These are phyloP conservation scores for Scleroderma citrinum DNA, from an alignment of 768 basidiomycete genomes.

Conservation along the genomic window DNA sequence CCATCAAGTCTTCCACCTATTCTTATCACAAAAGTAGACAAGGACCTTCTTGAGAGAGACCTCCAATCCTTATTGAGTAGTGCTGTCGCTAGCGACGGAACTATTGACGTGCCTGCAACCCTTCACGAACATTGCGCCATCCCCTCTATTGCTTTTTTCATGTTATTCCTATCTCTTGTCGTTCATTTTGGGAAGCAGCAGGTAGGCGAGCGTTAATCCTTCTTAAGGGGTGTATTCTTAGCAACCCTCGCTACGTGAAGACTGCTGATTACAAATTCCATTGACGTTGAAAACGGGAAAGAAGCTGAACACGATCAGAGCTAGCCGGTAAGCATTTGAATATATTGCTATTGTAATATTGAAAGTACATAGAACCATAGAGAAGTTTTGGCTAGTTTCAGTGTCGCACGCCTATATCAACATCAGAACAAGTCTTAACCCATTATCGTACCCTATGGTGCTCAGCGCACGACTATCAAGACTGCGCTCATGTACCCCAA, in stretches of 20 bases:
- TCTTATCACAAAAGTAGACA: constrained; percentile 21
- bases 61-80: constrained; percentile 27
- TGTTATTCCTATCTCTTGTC: constrained; percentile 29
- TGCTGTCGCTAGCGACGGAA: constrained; percentile 11
- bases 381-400: constrained; percentile 49
- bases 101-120: constrained; percentile 39
- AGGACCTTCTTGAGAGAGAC: constrained; percentile 1
- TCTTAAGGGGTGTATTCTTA: constrained; percentile 27
- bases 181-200: constrained; percentile 23
- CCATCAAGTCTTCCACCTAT: constrained; percentile 25
- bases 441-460: constrained; percentile 79
- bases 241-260: constrained; percentile 24
- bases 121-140: constrained; percentile 34
- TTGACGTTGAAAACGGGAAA: constrained; percentile 33
- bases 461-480: constrained; percentile 58
- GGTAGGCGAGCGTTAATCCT: constrained; percentile 5
- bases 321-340: too few relatives aligned
- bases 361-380: neutral
- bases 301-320: constrained; percentile 10
- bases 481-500: constrained; percentile 38
- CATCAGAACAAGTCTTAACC: constrained; percentile 41
- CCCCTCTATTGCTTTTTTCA: constrained; percentile 35
- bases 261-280: constrained; percentile 30
- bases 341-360: too few relatives aligned
- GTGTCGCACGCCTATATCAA: constrained; percentile 49